Percentiles rank a stretch among this genome's conserved stretches.
phyloP scores from a whole-genome alignment of 148 eudicot species.

The Rhododendron ferrugineum region DNA sequence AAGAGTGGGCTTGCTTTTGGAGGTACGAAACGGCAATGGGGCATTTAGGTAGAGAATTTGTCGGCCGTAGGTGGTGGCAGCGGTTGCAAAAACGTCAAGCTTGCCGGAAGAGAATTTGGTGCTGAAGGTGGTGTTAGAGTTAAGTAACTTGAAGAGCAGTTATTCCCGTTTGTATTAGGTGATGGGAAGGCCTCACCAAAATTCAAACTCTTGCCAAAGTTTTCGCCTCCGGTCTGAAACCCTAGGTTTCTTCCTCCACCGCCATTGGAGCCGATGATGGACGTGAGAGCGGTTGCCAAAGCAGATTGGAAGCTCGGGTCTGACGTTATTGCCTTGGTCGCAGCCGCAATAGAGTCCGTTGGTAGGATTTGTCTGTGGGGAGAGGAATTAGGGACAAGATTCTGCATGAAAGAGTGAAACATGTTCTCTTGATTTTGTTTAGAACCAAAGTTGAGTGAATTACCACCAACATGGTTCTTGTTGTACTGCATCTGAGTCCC shows the following conservation, averaged over 20 bases:
- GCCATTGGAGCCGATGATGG: slow-evolving; percentile 42
- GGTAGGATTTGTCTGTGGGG: slow-evolving; percentile 24
- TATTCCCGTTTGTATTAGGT: slow-evolving; percentile 26
- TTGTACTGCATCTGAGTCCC: slow-evolving; percentile 21
- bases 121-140: slow-evolving; percentile 19
- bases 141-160: slow-evolving; percentile 35
- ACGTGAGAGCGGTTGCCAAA: slow-evolving; percentile 56
- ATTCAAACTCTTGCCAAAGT: slow-evolving; percentile 21
- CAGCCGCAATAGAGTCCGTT: slow-evolving; percentile 59
- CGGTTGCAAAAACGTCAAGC: slow-evolving; percentile 20
- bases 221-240: slow-evolving; percentile 5
- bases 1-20: background rate
- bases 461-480: slow-evolving; percentile 23
- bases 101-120: slow-evolving; percentile 26
- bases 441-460: slow-evolving; percentile 30
- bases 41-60: background rate
- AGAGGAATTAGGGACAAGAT: slow-evolving; percentile 17
- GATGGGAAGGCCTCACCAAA: slow-evolving; percentile 34
- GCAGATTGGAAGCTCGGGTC: slow-evolving; percentile 80
- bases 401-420: slow-evolving; percentile 45
- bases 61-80: background rate
- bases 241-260: slow-evolving; percentile 9
- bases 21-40: background rate
- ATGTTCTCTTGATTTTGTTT: slow-evolving; percentile 28
- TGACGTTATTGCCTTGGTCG: slow-evolving; percentile 80